These are phyloP conservation scores for Fusarium sp. DNA, from an alignment of 2,329 filamentous ascomycete genomes.

Conservation along the genomic window DNA sequence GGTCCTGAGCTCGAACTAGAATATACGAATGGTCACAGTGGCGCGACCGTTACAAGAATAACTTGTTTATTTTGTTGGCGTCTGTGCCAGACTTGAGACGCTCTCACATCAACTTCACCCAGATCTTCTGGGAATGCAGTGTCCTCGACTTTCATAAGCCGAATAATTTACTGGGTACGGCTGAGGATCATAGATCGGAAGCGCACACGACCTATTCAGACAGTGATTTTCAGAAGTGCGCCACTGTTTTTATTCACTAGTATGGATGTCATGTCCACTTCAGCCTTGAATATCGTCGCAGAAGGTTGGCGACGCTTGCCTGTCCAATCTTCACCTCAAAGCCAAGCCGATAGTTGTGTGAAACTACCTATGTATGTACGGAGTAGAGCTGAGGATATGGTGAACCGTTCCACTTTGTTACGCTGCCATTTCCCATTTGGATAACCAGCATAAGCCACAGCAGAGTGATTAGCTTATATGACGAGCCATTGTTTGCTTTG, in stretches of 20 bases:
- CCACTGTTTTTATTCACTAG: background rate
- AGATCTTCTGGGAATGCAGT: background rate
- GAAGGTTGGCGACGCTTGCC: background rate
- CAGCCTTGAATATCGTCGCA: background rate
- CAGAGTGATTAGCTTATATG: constrained; percentile 6
- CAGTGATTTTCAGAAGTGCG: background rate
- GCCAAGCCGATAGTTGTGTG: background rate
- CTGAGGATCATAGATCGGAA: too few species aligned
- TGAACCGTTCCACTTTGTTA: background rate
- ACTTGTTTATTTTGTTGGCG: background rate
- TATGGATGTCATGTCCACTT: background rate
- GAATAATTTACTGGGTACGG: background rate
- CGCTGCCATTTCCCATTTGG: constrained; percentile 2
- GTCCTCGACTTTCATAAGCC: background rate
- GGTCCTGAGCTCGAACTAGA: background rate
- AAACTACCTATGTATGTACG: background rate
- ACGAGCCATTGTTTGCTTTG: constrained; percentile 21
- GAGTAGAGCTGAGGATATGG: background rate
- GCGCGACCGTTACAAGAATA: background rate
- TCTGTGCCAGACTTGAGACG: background rate
- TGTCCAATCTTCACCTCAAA: background rate
- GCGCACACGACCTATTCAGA: background rate
- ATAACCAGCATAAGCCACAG: constrained; percentile 7
- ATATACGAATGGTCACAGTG: background rate
- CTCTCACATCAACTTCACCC: background rate